Evolutionary conservation across 2,329 filamentous ascomycete genomes (phyloP), one percentile per base, ranked within the genome.

Genomic region (Fusarium longipes): DNA sequence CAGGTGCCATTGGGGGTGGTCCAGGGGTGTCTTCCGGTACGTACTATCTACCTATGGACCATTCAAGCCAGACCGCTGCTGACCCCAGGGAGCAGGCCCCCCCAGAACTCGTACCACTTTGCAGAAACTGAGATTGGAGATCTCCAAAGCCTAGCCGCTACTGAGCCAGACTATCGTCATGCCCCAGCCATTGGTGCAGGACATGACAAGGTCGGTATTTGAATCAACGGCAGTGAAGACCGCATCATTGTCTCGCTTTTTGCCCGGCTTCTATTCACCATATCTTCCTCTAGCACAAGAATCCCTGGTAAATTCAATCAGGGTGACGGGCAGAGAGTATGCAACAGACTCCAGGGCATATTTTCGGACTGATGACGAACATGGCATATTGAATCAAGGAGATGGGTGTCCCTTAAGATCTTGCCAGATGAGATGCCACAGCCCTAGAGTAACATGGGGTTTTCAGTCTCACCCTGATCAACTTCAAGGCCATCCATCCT

Each of bases 51-150:
- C 47, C 48, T 70, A 64, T 67, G 57, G 65, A 54, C 57, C 56
- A 50, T 51, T 33, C 58, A 67, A 70, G 52, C 61, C 52, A 68
- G 64, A 70, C 70, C 67, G 68, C 69, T 60, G 68, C 62, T 57
- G 59, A 61, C 63, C 66, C 66, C 68, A 59, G 60, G 57, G 57
- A 54, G 60, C 60, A 69, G 58, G 66, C 14, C 40, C 60, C 70
- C 71, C 63, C 55, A 56, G 54, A 67, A 72, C 38, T 73, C 71
- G 71, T 73, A 73, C 71, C 71, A 73, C 72, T 73, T 71, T 71
- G 49, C 60, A 59, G 54, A 58, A 56, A 63, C 70, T 57, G 63
- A 73, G 70, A 73, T 73, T 73, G 67, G 71, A 73, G 71, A 73
- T 73, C 71, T 73, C 71, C 67, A 70, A 71, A 70, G 62, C 58